Conservation (phyloP, 2,329 filamentous ascomycete genomes). For the Talaromyces sp. region DNA sequence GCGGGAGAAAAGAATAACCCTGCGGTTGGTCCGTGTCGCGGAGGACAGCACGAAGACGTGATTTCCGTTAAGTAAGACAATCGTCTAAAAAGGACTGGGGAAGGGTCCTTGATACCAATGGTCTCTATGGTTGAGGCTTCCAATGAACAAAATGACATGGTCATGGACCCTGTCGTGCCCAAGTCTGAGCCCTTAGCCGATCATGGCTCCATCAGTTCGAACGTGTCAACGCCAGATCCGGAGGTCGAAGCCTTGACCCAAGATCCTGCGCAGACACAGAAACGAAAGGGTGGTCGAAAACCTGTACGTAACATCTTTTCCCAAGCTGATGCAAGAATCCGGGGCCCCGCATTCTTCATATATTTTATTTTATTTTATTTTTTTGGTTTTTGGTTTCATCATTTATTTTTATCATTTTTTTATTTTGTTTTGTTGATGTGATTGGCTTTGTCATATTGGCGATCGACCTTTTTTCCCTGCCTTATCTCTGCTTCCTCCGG, state of each 20-base stretch:
- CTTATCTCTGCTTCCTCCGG: background rate
- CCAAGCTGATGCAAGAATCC: conserved; percentile 25
- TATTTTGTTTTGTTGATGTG: conserved; percentile 2
- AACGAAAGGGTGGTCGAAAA: conserved; percentile 96
- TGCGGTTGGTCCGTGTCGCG: conserved; percentile 8
- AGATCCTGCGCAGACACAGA: conserved; percentile 63
- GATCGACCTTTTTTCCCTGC: background rate
- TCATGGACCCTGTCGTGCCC: conserved; percentile 44
- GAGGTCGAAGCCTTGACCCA: conserved; percentile 44
- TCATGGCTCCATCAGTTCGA: conserved; percentile 47
- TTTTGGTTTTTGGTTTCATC: conserved; percentile 9
- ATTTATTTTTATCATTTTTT: conserved; percentile 11
- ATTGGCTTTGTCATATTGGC: background rate
- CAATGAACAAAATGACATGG: conserved; percentile 44
- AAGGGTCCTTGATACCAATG: conserved; percentile 34
- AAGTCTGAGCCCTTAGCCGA: conserved; percentile 47
- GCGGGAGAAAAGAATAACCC: conserved; percentile 14
- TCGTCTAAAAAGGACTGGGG: background rate
- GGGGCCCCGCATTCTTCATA: conserved; percentile 34
- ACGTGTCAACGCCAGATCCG: conserved; percentile 51
- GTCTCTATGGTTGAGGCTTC: conserved; percentile 49
- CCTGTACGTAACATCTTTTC: conserved; percentile 66
- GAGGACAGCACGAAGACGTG: conserved; percentile 2
- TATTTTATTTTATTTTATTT: conserved; percentile 16
- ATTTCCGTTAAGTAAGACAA: conserved; percentile 11